Evolutionary conservation across 2,329 filamentous ascomycete genomes (phyloP).

Genomic region (Neurospora crassa): DNA sequence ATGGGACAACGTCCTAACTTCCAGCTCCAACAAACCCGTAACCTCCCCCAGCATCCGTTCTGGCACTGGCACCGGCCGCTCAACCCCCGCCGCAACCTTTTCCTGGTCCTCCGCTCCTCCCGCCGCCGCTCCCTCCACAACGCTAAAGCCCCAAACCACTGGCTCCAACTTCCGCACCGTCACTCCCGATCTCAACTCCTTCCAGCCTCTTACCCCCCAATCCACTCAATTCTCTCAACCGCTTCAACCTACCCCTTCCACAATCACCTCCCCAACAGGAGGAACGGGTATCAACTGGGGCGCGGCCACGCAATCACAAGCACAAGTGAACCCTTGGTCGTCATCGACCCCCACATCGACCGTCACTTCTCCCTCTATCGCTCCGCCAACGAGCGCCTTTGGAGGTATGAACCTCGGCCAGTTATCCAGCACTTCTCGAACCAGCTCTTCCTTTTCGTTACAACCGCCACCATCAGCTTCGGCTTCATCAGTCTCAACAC

Average conservation of each 20-base stretch:
- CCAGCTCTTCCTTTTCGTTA: slow-evolving; percentile 44
- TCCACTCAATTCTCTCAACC: slow-evolving; percentile 56
- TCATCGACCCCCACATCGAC: slow-evolving; percentile 24
- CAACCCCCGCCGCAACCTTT: slow-evolving; percentile 41
- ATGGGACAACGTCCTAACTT: slow-evolving; percentile 41
- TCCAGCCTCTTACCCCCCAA: slow-evolving; percentile 46
- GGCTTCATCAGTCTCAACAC: not conserved
- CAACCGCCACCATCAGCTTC: slow-evolving; percentile 39
- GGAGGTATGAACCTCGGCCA: slow-evolving; percentile 38
- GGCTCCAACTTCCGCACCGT: slow-evolving; percentile 40
- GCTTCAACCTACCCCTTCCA: slow-evolving; percentile 33
- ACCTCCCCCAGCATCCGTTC: slow-evolving; percentile 26
- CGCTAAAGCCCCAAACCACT: slow-evolving; percentile 28
- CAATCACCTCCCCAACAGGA: slow-evolving; percentile 11
- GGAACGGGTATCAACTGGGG: slow-evolving; percentile 42
- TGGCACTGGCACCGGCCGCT: slow-evolving; percentile 21
- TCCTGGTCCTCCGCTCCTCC: slow-evolving; percentile 53
- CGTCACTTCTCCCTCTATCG: slow-evolving; percentile 12
- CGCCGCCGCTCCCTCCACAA: slow-evolving; percentile 22
- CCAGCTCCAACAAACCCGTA: slow-evolving; percentile 19
- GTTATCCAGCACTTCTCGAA: slow-evolving; percentile 24
- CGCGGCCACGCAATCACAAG: slow-evolving; percentile 23
- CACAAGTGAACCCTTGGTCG: slow-evolving; percentile 36
- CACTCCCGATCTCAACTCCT: slow-evolving; percentile 45
- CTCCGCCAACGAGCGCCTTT: slow-evolving; percentile 23